phyloP scores from a whole-genome alignment of 2,329 filamentous ascomycete genomes.

The Didymella exigua region DNA sequence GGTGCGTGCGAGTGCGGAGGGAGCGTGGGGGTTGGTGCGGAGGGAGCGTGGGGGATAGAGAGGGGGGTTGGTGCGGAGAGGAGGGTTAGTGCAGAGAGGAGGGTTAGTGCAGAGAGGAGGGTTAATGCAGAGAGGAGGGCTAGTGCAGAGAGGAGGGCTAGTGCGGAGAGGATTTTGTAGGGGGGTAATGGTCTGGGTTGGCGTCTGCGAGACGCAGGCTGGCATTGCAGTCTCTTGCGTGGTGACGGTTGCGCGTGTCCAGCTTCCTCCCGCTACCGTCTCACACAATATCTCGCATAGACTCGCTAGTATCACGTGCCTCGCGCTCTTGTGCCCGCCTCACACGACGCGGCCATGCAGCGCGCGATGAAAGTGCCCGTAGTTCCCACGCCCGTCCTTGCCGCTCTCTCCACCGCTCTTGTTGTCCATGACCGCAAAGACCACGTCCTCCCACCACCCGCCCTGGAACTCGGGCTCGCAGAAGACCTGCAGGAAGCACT shows the following conservation, averaged over 20 bases:
- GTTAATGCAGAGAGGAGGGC: slow-evolving; percentile 19
- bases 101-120: slow-evolving; percentile 18
- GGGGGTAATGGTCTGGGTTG: too few relatives aligned
- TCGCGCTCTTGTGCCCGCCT: neutral
- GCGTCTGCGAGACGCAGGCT: too few relatives aligned
- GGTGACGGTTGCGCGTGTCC: too few relatives aligned
- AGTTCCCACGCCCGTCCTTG: slow-evolving; percentile 55
- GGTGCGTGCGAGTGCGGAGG: slow-evolving; percentile 1
- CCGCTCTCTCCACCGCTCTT: slow-evolving; percentile 31
- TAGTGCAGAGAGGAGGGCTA: slow-evolving; percentile 16
- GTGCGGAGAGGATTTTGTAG: neutral
- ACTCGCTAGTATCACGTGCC: too few relatives aligned
- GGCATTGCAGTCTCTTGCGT: too few relatives aligned
- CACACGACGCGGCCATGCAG: slow-evolving; percentile 34
- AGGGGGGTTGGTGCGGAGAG: slow-evolving; percentile 7
- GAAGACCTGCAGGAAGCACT: slow-evolving; percentile 67
- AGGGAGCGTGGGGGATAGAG: slow-evolving; percentile 1
- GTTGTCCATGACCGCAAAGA: slow-evolving; percentile 66
- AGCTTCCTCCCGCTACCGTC: too few relatives aligned
- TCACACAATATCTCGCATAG: too few relatives aligned
- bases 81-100: slow-evolving; percentile 15
- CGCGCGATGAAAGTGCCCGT: slow-evolving; percentile 52
- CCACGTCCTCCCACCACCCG: slow-evolving; percentile 68
- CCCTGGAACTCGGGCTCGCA: slow-evolving; percentile 65
- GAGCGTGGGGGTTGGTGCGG: slow-evolving; percentile 1